Conservation (phyloP, 495 filamentous ascomycete genomes). For the Articulospora tetracladia region DNA sequence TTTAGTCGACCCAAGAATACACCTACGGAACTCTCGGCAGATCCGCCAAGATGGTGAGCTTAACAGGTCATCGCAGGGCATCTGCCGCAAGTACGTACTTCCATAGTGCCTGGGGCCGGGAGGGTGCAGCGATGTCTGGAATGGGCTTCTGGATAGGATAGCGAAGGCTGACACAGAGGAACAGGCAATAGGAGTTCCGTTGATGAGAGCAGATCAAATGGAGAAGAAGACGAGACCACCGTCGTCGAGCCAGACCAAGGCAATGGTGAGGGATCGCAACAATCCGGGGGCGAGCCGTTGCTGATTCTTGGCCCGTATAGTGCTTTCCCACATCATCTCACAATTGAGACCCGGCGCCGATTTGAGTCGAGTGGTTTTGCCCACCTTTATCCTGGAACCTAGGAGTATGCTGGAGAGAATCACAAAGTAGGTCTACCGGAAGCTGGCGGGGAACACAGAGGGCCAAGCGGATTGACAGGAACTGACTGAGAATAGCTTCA, state of each 20-base stretch:
- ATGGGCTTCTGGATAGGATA: not conserved
- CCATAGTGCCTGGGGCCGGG: not conserved
- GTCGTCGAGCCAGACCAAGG: slow-evolving; percentile 74
- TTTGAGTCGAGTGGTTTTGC: slow-evolving; percentile 87
- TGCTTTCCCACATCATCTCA: slow-evolving; percentile 93
- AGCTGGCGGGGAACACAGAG: not conserved
- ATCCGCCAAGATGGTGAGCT: slow-evolving; percentile 23
- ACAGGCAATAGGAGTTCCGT: slow-evolving; percentile 47
- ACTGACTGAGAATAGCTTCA: slow-evolving; percentile 66
- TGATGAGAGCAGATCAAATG: slow-evolving; percentile 31
- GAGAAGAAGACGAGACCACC: slow-evolving; percentile 65
- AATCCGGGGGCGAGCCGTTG: not conserved
- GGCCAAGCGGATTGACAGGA: slow-evolving; percentile 16
- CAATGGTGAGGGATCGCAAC: slow-evolving; percentile 48
- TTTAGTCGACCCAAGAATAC: not conserved
- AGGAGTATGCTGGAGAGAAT: slow-evolving; percentile 98
- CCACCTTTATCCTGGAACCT: slow-evolving; percentile 97
- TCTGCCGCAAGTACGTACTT: slow-evolving; percentile 27
- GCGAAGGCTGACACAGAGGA: slow-evolving; percentile 1
- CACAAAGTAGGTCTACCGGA: slow-evolving; percentile 68
- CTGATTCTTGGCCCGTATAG: slow-evolving; percentile 35
- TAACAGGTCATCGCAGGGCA: slow-evolving; percentile 23
- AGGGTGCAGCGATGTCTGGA: not conserved
- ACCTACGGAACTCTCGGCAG: not conserved
- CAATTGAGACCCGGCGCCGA: slow-evolving; percentile 95